Evolutionary conservation across 805 yeast genomes (phyloP).

Genomic region (Yarrowia alimentaria): DNA sequence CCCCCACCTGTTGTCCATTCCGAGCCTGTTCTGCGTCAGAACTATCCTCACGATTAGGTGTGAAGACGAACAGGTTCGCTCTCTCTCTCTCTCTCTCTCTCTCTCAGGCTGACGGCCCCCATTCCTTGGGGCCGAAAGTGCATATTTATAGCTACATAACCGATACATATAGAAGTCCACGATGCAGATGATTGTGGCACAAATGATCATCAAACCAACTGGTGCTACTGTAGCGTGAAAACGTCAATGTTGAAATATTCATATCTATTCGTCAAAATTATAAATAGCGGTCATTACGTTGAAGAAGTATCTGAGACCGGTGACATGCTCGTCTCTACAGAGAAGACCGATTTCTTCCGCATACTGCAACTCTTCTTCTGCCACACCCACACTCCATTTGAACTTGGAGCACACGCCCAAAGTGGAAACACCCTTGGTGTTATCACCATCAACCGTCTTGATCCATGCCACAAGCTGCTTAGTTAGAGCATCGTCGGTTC

Average conservation of each 20-base stretch:
- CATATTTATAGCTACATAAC: no score
- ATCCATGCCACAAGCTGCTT: conserved; percentile 40
- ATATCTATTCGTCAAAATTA: background rate
- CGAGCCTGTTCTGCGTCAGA: conserved; percentile 31
- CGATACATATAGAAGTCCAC: no score
- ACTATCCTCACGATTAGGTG: conserved; percentile 28
- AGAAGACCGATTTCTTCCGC: conserved; percentile 58
- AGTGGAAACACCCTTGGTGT: conserved; percentile 40
- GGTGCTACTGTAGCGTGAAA: no score
- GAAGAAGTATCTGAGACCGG: conserved; percentile 62
- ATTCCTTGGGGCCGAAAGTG: no score
- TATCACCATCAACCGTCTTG: conserved; percentile 32
- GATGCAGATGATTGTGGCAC: no score
- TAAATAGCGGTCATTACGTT: conserved; percentile 41
- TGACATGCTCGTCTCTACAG: conserved; percentile 64
- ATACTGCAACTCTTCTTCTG: conserved; percentile 60
- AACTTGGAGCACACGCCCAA: conserved; percentile 49
- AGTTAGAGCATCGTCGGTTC: conserved; percentile 42
- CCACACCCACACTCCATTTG: conserved; percentile 65
- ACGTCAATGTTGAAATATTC: no score
- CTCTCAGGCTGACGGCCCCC: no score
- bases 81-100: no score
- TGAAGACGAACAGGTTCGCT: no score
- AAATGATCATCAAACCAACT: background rate
- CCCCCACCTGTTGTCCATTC: conserved; percentile 31